A percentile compares a stretch with the other conserved stretches of the same genome.
Conservation (phyloP, 805 yeast species). For the Blastobotrys terrestris region DNA sequence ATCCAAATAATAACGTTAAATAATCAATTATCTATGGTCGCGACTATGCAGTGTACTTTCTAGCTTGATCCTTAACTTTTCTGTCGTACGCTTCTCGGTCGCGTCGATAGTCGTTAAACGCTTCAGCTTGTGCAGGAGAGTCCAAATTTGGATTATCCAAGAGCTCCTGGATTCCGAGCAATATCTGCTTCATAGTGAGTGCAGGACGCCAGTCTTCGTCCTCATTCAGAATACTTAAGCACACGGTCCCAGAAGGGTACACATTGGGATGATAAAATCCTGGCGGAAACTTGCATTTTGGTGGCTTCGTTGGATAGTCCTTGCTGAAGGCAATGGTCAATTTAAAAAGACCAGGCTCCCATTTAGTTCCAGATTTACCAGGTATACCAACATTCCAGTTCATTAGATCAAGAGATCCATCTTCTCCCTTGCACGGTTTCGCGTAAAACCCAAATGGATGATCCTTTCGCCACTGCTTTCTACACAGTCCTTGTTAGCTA, state of each 20-base stretch:
- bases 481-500: constrained; percentile 20
- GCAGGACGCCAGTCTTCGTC: constrained; percentile 99
- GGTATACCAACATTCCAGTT: constrained; percentile 95
- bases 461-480: constrained; percentile 97
- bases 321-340: constrained; percentile 71
- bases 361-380: constrained; percentile 77
- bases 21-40: not conserved
- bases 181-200: constrained; percentile 81
- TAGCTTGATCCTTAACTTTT: constrained; percentile 76
- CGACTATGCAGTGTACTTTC: constrained; percentile 44
- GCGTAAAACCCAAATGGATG: constrained; percentile 98
- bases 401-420: constrained; percentile 80
- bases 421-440: constrained; percentile 71
- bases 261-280: constrained; percentile 96
- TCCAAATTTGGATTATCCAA: constrained; percentile 86
- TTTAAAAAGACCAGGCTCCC: constrained; percentile 91
- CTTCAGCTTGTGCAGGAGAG: constrained; percentile 97
- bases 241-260: constrained; percentile 95
- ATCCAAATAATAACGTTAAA: too few relatives aligned
- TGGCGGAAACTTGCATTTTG: constrained; percentile 82
- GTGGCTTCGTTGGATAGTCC: constrained; percentile 96
- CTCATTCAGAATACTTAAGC: constrained; percentile 88
- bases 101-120: constrained; percentile 58
- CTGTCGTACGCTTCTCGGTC: constrained; percentile 65
- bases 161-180: constrained; percentile 87